Conservation (phyloP, 106 monocot genomes). For the Dioscorea dumetorum region DNA sequence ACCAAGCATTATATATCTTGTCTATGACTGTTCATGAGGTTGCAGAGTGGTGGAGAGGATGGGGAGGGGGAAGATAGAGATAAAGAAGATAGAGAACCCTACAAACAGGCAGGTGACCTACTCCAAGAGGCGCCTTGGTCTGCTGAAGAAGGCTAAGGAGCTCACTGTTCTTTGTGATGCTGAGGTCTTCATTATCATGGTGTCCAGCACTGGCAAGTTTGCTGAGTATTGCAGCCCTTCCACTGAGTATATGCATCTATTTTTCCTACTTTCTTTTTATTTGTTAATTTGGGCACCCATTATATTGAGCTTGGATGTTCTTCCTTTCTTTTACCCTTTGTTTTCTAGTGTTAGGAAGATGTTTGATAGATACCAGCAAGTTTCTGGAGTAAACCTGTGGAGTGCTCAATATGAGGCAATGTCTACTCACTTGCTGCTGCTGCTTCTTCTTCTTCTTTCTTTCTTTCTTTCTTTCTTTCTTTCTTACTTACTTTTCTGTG, state of each 20-base stretch:
- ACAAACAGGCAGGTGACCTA: conserved; percentile 93
- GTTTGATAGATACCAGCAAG: conserved; percentile 64
- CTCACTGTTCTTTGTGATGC: conserved; percentile 91
- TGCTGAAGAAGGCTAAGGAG: conserved; percentile 90
- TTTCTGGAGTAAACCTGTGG: conserved; percentile 62
- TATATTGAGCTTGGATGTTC: not conserved
- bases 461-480: not conserved
- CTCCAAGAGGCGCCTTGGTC: conserved; percentile 77
- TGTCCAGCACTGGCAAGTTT: conserved; percentile 76
- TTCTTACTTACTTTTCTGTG: too few species aligned
- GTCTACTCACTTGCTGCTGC: not conserved
- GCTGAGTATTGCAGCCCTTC: conserved; percentile 80
- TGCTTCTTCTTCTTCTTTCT: not conserved
- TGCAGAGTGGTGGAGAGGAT: conserved; percentile 13
- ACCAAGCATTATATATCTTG: too few species aligned
- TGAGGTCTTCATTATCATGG: conserved; percentile 68
- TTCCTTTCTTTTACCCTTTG: not conserved
- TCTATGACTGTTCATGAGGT: not conserved
- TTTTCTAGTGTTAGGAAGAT: conserved; percentile 46
- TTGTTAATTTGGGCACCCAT: not conserved
- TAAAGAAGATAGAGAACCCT: conserved; percentile 90
- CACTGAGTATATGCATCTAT: conserved; percentile 47
- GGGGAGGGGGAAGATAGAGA: conserved; percentile 93
- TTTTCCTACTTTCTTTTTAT: conserved; percentile 1
- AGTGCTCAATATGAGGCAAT: conserved; percentile 64